phyloP scores from a whole-genome alignment of 768 basidiomycete genomes.

The Tricholoma hemisulphureum region DNA sequence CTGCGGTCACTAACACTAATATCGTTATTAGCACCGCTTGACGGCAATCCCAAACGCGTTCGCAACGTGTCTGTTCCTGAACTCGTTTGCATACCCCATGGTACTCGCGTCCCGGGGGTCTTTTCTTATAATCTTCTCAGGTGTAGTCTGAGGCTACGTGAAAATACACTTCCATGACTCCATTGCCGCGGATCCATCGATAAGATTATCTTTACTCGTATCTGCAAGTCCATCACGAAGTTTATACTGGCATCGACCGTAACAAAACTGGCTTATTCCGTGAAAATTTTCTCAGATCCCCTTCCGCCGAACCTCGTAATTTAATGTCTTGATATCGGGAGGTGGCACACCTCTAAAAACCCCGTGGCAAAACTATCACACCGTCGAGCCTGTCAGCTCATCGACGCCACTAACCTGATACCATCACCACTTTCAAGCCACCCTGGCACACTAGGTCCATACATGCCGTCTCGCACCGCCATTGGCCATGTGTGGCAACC shows the following conservation, averaged over 20 bases:
- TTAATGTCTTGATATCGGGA: too few species aligned
- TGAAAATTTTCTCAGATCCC: not conserved
- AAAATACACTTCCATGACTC: too few species aligned
- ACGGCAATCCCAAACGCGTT: constrained; percentile 1
- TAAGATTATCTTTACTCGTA: not conserved
- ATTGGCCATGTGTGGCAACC: too few species aligned
- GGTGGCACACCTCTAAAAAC: too few species aligned
- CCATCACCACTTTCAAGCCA: too few species aligned
- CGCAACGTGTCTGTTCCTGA: constrained; percentile 7
- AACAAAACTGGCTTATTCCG: not conserved
- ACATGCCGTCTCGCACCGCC: too few species aligned
- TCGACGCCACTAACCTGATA: not conserved
- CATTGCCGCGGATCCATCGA: not conserved
- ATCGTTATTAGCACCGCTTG: not conserved
- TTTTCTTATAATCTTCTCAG: not conserved
- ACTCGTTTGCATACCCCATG: not conserved
- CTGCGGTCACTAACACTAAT: too few species aligned
- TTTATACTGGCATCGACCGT: not conserved
- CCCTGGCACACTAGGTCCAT: too few species aligned
- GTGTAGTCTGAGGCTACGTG: not conserved
- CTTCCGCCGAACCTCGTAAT: too few species aligned
- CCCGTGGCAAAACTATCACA: too few species aligned
- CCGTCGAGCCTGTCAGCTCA: not conserved
- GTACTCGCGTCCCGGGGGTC: not conserved
- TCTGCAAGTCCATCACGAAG: not conserved